Conservation (phyloP, 2,329 filamentous ascomycete species). For the Penicillium rolfsii region DNA sequence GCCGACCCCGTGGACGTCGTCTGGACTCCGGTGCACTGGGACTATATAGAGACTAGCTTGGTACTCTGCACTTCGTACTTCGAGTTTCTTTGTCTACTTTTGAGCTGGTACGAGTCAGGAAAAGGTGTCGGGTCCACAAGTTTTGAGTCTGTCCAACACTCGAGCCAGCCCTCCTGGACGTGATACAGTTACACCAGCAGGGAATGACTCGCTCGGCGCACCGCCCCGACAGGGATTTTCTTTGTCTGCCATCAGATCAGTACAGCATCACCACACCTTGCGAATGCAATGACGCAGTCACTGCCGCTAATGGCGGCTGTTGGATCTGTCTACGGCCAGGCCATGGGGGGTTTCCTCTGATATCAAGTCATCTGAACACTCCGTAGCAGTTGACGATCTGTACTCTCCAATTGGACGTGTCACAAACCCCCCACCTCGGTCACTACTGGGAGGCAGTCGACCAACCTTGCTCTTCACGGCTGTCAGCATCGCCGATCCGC, state of each 20-base stretch:
- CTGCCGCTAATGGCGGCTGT: background rate
- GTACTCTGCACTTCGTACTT: too few species aligned
- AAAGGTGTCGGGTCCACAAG: background rate
- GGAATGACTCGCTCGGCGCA: background rate
- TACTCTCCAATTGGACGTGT: background rate
- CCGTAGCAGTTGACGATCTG: background rate
- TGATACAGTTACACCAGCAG: conserved; percentile 18
- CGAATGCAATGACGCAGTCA: background rate
- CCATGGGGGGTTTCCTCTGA: background rate
- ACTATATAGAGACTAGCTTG: background rate
- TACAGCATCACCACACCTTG: background rate
- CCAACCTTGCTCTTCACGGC: background rate
- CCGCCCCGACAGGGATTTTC: background rate
- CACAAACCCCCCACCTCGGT: background rate
- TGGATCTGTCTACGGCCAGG: conserved; percentile 14
- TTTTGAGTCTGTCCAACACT: background rate
- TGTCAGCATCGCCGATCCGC: conserved; percentile 6
- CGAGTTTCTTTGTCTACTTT: background rate
- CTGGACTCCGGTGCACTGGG: background rate
- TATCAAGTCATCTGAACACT: background rate
- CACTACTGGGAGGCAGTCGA: background rate
- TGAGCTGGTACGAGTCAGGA: background rate
- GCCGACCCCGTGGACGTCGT: background rate
- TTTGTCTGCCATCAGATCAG: background rate
- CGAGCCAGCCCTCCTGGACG: background rate